Evolutionary conservation across 768 basidiomycete genomes (phyloP).

Genomic region (Podaxis sp.): DNA sequence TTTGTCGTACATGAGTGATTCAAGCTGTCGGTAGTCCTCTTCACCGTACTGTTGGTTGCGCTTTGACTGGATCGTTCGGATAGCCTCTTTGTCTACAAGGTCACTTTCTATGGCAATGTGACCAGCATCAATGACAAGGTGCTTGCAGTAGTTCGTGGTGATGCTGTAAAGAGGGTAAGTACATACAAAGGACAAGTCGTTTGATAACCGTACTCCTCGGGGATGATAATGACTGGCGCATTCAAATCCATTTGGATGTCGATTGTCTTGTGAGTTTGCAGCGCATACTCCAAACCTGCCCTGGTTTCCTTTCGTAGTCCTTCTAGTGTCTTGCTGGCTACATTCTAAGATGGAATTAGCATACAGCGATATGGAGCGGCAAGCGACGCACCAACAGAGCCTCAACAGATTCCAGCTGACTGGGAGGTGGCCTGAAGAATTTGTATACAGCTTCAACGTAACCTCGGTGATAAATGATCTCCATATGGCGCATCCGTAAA

Average conservation of each 20-base stretch:
- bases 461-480: conserved; percentile 93
- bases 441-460: conserved; percentile 90
- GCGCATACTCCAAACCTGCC: conserved; percentile 89
- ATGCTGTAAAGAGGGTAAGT: conserved; percentile 47
- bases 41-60: conserved; percentile 82
- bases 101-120: conserved; percentile 94
- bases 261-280: conserved; percentile 92
- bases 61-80: conserved; percentile 78
- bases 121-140: conserved; percentile 92
- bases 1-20: conserved; percentile 95
- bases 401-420: conserved; percentile 93
- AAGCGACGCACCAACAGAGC: conserved; percentile 71
- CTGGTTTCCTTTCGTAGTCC: conserved; percentile 92
- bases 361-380: conserved; percentile 1
- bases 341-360: conserved; percentile 53
- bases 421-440: conserved; percentile 93
- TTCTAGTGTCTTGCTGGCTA: conserved; percentile 90
- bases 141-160: conserved; percentile 72
- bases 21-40: conserved; percentile 81
- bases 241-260: conserved; percentile 97
- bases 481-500: conserved; percentile 91
- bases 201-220: conserved; percentile 69
- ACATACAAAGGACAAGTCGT: neutral
- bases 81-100: conserved; percentile 78
- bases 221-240: conserved; percentile 95